Evolutionary conservation across 2,329 filamentous ascomycete species (phyloP).

Genomic region (Purpureocillium lavendulum): DNA sequence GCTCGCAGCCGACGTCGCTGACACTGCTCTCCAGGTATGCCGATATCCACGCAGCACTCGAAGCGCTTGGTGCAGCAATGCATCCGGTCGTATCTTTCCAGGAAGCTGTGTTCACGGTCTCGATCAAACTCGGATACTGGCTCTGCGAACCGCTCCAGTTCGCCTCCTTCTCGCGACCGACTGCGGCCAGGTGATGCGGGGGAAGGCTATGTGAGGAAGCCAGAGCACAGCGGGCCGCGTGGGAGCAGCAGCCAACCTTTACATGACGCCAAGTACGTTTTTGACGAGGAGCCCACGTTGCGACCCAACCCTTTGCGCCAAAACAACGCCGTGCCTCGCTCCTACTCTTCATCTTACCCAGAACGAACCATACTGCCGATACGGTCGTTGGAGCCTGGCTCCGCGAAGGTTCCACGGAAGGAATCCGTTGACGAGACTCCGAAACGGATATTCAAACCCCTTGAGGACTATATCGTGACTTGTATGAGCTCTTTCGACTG

Average conservation of each 20-base stretch:
- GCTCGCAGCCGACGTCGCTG: too few species aligned
- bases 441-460: conserved; percentile 59
- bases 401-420: conserved; percentile 8
- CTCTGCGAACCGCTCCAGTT: background rate
- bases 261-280: conserved; percentile 16
- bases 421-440: conserved; percentile 24
- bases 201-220: conserved; percentile 1
- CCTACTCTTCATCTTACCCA: conserved; percentile 37
- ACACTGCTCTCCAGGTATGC: conserved; percentile 12
- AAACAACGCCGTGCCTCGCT: conserved; percentile 17
- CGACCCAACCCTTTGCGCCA: conserved; percentile 21
- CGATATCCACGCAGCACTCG: conserved; percentile 25
- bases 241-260: background rate
- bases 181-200: conserved; percentile 3
- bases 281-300: conserved; percentile 29
- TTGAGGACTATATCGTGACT: conserved; percentile 69
- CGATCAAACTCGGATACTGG: conserved; percentile 5
- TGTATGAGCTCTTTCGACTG: conserved; percentile 63
- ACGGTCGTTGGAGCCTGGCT: conserved; percentile 6
- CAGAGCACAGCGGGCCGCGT: background rate
- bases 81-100: conserved; percentile 20
- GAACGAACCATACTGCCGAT: conserved; percentile 23
- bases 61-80: conserved; percentile 23
- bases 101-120: conserved; percentile 11
- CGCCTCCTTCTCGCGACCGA: conserved; percentile 6